Evolutionary conservation across 2,329 filamentous ascomycete species (phyloP).

Genomic region (Gnomoniopsis smithogilvyi): DNA sequence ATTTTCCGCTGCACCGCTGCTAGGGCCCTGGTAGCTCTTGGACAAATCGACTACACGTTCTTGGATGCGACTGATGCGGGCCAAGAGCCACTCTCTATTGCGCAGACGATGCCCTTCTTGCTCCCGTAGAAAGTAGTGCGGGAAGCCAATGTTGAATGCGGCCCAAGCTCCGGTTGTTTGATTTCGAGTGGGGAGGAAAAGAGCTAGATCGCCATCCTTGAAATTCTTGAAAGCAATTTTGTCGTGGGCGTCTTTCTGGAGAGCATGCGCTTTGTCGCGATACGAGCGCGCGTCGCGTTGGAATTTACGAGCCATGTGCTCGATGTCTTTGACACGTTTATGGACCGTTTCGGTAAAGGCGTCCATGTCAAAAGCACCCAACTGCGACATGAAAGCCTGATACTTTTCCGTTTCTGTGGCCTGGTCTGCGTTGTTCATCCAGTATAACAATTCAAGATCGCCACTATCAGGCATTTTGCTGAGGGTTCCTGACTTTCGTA

Average conservation of each 20-base stretch:
- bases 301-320: slow-evolving; percentile 89
- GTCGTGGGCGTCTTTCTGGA: slow-evolving; percentile 83
- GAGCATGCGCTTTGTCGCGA: slow-evolving; percentile 77
- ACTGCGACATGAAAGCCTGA: slow-evolving; percentile 66
- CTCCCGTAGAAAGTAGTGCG: slow-evolving; percentile 94
- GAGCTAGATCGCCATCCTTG: slow-evolving; percentile 90
- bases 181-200: slow-evolving; percentile 93
- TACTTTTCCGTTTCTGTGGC: slow-evolving; percentile 72
- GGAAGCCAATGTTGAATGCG: slow-evolving; percentile 95
- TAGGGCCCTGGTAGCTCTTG: slow-evolving; percentile 51
- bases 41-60: slow-evolving; percentile 91
- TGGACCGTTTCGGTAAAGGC: slow-evolving; percentile 80
- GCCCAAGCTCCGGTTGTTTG: slow-evolving; percentile 95
- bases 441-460: slow-evolving; percentile 74
- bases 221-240: slow-evolving; percentile 96
- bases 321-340: slow-evolving; percentile 88
- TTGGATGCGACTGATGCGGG: slow-evolving; percentile 85
- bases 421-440: slow-evolving; percentile 69
- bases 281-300: slow-evolving; percentile 85
- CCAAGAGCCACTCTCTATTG: slow-evolving; percentile 91
- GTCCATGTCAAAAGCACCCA: slow-evolving; percentile 80
- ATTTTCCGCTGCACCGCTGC: slow-evolving; percentile 38
- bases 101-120: slow-evolving; percentile 83
- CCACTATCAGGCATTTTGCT: slow-evolving; percentile 56
- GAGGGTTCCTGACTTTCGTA: slow-evolving; percentile 52